Conservation (phyloP, 2,329 filamentous ascomycete species). For the Pseudogymnoascus sp. region DNA sequence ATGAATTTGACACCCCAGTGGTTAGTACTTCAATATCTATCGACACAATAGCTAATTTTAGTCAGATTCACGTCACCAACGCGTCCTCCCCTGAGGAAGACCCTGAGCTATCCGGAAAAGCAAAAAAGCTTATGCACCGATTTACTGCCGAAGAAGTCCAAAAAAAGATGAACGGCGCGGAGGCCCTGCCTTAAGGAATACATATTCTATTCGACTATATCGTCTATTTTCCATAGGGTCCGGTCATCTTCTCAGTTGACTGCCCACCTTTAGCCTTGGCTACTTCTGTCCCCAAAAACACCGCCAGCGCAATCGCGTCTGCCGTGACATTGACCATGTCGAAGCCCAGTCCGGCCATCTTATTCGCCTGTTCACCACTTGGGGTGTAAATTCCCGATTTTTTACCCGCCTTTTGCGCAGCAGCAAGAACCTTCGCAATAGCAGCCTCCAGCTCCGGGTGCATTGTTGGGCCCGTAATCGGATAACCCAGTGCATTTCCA, state of each 20-base stretch:
- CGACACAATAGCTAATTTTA: constrained; percentile 21
- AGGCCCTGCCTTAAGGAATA: constrained; percentile 10
- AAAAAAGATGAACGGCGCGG: constrained; percentile 56
- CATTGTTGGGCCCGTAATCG: constrained; percentile 52
- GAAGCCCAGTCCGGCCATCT: constrained; percentile 47
- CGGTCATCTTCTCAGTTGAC: constrained; percentile 19
- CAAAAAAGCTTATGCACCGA: constrained; percentile 69
- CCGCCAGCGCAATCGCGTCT: constrained; percentile 44
- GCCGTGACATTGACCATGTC: constrained; percentile 53
- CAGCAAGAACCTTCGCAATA: constrained; percentile 47
- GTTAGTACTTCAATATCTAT: constrained; percentile 33
- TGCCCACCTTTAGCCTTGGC: constrained; percentile 36
- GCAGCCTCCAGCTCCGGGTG: constrained; percentile 49
- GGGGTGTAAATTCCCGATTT: constrained; percentile 55
- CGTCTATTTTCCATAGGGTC: constrained; percentile 23
- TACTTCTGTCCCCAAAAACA: constrained; percentile 37
- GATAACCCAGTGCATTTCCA: constrained; percentile 53
- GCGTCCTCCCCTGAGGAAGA: constrained; percentile 40
- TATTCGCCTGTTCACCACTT: constrained; percentile 45
- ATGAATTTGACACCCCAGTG: constrained; percentile 76
- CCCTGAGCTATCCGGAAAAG: constrained; percentile 45
- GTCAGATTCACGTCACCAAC: constrained; percentile 52
- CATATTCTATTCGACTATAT: constrained; percentile 13
- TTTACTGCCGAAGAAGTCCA: constrained; percentile 60
- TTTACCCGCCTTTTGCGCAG: constrained; percentile 53